These are phyloP conservation scores for Aspergillus saccharolyticus DNA, from an alignment of 495 filamentous ascomycete genomes.

Conservation along the genomic window DNA sequence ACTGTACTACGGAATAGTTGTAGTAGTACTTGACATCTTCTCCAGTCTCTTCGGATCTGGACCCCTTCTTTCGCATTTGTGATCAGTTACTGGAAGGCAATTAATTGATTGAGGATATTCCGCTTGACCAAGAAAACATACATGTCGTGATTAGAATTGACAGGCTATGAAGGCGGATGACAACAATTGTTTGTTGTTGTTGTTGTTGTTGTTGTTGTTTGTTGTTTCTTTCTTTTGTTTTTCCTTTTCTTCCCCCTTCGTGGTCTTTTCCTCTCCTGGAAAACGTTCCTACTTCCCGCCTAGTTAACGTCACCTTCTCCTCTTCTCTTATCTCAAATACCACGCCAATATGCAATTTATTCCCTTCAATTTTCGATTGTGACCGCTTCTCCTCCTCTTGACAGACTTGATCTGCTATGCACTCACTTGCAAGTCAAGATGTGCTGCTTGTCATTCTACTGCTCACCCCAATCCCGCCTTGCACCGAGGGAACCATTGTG, in stretches of 20 bases:
- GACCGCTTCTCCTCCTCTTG: neutral
- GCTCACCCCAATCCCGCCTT: neutral
- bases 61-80: no score
- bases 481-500: neutral
- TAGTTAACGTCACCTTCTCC: conserved; percentile 4
- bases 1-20: neutral
- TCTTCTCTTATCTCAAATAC: neutral
- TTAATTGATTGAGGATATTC: no score
- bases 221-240: neutral
- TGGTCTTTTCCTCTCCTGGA: conserved; percentile 3
- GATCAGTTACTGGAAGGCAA: no score
- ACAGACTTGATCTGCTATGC: neutral
- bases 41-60: no score
- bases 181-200: neutral
- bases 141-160: neutral
- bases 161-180: neutral
- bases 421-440: neutral
- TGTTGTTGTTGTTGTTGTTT: neutral
- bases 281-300: neutral
- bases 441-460: neutral
- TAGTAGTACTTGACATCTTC: no score
- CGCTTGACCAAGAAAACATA: neutral
- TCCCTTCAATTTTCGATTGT: neutral
- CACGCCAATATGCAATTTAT: neutral
- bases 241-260: neutral